These are phyloP conservation scores for Boletus reticuloceps DNA, from an alignment of 768 basidiomycete species.

Conservation along the genomic window DNA sequence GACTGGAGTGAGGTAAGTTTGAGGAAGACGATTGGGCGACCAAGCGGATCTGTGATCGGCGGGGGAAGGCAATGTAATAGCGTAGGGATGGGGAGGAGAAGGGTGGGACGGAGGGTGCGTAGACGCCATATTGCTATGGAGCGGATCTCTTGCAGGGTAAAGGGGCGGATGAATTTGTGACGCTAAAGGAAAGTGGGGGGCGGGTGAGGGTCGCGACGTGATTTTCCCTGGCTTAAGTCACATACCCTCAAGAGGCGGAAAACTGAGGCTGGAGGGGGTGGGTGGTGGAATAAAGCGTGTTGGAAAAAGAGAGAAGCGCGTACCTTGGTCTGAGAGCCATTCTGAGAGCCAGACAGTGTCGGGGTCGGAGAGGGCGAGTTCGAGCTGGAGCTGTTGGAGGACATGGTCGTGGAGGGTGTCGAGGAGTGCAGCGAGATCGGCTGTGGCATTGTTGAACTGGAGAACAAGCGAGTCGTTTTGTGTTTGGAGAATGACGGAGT, in stretches of 20 bases:
- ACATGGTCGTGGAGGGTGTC: slow-evolving; percentile 52
- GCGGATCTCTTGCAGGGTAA: slow-evolving; percentile 57
- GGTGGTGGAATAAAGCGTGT: background rate
- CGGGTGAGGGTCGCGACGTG: background rate
- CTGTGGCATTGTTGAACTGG: slow-evolving; percentile 49
- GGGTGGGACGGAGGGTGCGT: slow-evolving; percentile 38
- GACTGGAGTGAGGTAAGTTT: slow-evolving; percentile 43
- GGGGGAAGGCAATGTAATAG: slow-evolving; percentile 55
- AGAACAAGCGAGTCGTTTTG: slow-evolving; percentile 48
- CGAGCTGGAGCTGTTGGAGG: slow-evolving; percentile 57
- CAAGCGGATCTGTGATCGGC: slow-evolving; percentile 54
- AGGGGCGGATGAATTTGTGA: slow-evolving; percentile 62
- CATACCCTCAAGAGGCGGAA: slow-evolving; percentile 65
- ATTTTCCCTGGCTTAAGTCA: background rate
- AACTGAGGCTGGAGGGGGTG: slow-evolving; percentile 40
- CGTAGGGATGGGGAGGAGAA: slow-evolving; percentile 26
- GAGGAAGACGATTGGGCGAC: slow-evolving; percentile 63
- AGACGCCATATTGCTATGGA: slow-evolving; percentile 57
- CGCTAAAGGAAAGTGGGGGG: slow-evolving; percentile 39
- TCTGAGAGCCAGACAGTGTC: slow-evolving; percentile 51
- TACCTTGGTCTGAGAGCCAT: slow-evolving; percentile 69
- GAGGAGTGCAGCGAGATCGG: slow-evolving; percentile 48
- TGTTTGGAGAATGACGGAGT: slow-evolving; percentile 29
- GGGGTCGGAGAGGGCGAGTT: slow-evolving; percentile 48
- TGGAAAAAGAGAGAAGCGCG: slow-evolving; percentile 21